Evolutionary conservation across 2,329 filamentous ascomycete genomes (phyloP).

Genomic region (Penicillium expansum): DNA sequence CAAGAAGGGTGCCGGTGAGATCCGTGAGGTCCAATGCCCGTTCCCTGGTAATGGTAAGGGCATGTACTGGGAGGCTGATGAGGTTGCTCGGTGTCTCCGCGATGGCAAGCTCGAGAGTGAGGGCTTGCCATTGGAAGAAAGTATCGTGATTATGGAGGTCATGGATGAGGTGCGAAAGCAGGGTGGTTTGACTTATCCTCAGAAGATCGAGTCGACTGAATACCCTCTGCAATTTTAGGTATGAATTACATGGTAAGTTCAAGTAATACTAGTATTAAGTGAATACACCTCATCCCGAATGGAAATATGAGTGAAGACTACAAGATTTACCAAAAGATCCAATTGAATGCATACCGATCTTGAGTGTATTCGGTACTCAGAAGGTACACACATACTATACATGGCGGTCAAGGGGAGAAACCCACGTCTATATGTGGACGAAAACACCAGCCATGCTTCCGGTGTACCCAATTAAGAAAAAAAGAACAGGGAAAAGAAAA

Average conservation of each 20-base stretch:
- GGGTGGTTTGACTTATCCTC: constrained; percentile 61
- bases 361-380: constrained; percentile 21
- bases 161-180: constrained; percentile 69
- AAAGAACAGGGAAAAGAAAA: constrained; percentile 25
- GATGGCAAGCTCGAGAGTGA: constrained; percentile 76
- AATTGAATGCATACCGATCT: constrained; percentile 9
- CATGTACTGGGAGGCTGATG: constrained; percentile 88
- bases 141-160: constrained; percentile 77
- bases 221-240: constrained; percentile 49
- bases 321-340: neutral
- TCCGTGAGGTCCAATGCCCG: constrained; percentile 37
- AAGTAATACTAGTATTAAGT: neutral
- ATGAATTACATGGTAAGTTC: neutral
- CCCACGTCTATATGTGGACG: constrained; percentile 25
- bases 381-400: constrained; percentile 34
- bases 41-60: constrained; percentile 66
- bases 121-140: constrained; percentile 70
- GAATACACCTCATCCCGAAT: neutral
- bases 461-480: constrained; percentile 15
- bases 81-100: constrained; percentile 69
- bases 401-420: constrained; percentile 24
- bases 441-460: constrained; percentile 16
- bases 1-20: constrained; percentile 48
- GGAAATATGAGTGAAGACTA: neutral
- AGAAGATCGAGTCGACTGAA: constrained; percentile 62